Evolutionary conservation across 768 basidiomycete species (phyloP).

Genomic region (Trametes meyenii): DNA sequence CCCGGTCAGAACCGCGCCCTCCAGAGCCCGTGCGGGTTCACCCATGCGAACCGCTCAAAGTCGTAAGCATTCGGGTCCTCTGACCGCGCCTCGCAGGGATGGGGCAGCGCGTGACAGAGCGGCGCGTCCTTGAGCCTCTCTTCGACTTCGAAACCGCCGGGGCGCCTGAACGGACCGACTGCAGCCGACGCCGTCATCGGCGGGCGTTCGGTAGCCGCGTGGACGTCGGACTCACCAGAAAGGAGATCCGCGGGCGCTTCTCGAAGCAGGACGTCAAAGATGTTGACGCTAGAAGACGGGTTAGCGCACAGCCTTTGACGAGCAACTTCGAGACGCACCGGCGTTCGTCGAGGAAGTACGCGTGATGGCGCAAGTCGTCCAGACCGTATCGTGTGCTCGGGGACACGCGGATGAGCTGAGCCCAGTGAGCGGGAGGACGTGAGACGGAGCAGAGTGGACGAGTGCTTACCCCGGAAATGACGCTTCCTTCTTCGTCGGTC

Average conservation of each 20-base stretch:
- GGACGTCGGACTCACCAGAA: constrained; percentile 14
- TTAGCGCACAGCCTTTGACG: constrained; percentile 1
- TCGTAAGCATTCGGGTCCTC: constrained; percentile 1
- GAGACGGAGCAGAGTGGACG: background rate
- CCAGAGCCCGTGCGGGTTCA: constrained; percentile 26
- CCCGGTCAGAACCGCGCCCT: background rate
- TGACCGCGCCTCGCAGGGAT: background rate
- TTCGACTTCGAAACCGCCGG: constrained; percentile 7
- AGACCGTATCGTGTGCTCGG: constrained; percentile 21
- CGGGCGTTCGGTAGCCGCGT: constrained; percentile 20
- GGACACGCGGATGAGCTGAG: constrained; percentile 19
- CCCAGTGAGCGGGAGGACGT: background rate
- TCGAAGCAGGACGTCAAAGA: constrained; percentile 16
- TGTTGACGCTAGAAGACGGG: constrained; percentile 13
- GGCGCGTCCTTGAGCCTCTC: constrained; percentile 11
- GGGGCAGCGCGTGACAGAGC: constrained; percentile 4
- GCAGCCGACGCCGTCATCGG: background rate
- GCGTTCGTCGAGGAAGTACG: constrained; percentile 27
- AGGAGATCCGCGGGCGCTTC: constrained; percentile 16
- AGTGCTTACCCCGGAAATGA: constrained; percentile 23
- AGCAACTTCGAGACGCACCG: constrained; percentile 13
- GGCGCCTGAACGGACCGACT: background rate
- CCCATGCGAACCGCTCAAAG: constrained; percentile 22
- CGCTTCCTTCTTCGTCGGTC: constrained; percentile 21
- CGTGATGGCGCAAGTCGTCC: constrained; percentile 21